These are phyloP conservation scores for Coriaria nepalensis DNA, from an alignment of 306 rosid species.

Conservation along the genomic window DNA sequence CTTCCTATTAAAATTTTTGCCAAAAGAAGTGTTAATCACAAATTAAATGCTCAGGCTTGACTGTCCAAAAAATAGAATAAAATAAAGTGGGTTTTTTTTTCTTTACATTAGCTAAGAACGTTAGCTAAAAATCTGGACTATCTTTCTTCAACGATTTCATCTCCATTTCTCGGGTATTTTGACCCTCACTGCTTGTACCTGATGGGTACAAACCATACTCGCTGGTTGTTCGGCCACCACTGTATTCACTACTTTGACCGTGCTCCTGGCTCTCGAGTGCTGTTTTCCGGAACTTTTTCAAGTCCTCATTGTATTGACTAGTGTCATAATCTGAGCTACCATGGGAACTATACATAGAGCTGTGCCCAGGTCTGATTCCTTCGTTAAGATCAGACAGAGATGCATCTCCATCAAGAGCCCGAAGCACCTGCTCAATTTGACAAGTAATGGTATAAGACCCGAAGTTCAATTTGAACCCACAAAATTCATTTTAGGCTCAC, in stretches of 20 bases:
- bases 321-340: slow-evolving; percentile 92
- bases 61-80: too few species aligned
- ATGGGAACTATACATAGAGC: slow-evolving; percentile 40
- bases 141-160: slow-evolving; percentile 42
- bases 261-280: slow-evolving; percentile 80
- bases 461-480: background rate
- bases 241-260: slow-evolving; percentile 78
- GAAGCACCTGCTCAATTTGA: slow-evolving; percentile 45
- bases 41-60: too few species aligned
- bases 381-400: slow-evolving; percentile 82
- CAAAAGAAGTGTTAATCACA: too few species aligned
- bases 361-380: slow-evolving; percentile 66
- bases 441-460: background rate
- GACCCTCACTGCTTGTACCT: slow-evolving; percentile 86
- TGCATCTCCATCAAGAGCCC: slow-evolving; percentile 86
- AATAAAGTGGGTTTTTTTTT: slow-evolving; percentile 3
- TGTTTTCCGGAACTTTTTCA: slow-evolving; percentile 77
- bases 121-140: slow-evolving; percentile 46
- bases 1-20: too few species aligned
- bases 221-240: slow-evolving; percentile 46
- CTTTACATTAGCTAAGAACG: slow-evolving; percentile 26
- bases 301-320: slow-evolving; percentile 75
- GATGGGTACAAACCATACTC: slow-evolving; percentile 77
- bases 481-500: too few species aligned
- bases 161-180: slow-evolving; percentile 73